Base-by-base conservation (phyloP, 371 early-diverging fungal species). In the Mucor racemosus region DNA sequence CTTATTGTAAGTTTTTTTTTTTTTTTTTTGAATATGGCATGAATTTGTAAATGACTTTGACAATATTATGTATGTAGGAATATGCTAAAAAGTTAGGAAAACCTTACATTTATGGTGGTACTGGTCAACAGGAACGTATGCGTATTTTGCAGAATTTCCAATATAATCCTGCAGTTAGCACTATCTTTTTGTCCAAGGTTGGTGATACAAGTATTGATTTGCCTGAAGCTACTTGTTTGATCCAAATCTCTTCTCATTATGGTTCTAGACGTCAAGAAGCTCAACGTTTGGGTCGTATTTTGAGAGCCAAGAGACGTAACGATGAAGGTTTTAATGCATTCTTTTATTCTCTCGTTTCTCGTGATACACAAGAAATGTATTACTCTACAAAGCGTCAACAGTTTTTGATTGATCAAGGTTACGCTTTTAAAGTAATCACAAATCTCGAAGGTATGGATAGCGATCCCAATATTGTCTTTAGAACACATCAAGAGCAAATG, bases 131-230 rank as follows among this genome's bases (percentile, higher is more conserved):
- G 60, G 99, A 99, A 76, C 93, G 99, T 61, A 90, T 98, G 86
- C 89, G 94, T 31, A 96, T 99, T 68, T 82, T 99, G 55, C 91
- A 95, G 68, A 94, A 98, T 77, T 99, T 99, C 76, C 95, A 95
- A 77, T 90, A 94, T 75, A 97, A 99, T 77, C 96, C 99, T 7
- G 78, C 85, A 31, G 82, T 97, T 66, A 98, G 94, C 78, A 99
- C 99, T 5, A 95, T 99, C 54, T 99, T 99, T 74, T 78, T 99
- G 34, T 97, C 97, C 64, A 99, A 99, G 81, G 98, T 90, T 42
- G 99, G 99, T 74, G 99, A 99, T 79, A 99, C 99, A 6, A 98
- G 98, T 48, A 96, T 99, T 36, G 99, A 99, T 86, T 78, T 99
- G 44, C 99, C 99, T 15, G 99, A 99, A 76, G 99, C 99, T 0